A percentile compares a stretch with the other conserved stretches of the same genome.
These are phyloP conservation scores for Paracorniculantispora psalliotae DNA, from an alignment of 2,329 filamentous ascomycete species.

Conservation along the genomic window DNA sequence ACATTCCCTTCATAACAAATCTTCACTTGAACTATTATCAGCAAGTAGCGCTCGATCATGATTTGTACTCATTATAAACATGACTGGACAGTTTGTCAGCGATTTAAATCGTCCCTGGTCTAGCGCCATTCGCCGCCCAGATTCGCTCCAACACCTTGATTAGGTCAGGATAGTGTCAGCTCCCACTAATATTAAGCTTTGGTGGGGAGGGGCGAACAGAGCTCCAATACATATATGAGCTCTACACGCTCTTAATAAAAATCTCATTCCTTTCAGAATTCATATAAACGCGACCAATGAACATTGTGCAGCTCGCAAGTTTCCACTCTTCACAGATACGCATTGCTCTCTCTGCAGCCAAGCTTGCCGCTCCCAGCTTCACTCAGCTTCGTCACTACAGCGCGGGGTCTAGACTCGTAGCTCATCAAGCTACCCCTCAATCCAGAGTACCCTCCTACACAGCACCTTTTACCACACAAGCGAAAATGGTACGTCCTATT, in stretches of 20 bases:
- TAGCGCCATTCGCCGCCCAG: neutral
- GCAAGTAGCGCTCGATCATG: too few relatives aligned
- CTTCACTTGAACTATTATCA: too few relatives aligned
- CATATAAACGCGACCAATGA: neutral
- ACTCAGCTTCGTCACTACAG: neutral
- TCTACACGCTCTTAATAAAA: neutral
- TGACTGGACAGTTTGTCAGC: too few relatives aligned
- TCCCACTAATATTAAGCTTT: neutral
- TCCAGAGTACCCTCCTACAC: neutral
- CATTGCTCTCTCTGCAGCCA: neutral
- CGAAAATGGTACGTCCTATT: slow-evolving; percentile 3
- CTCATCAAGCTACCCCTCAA: neutral
- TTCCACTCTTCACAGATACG: neutral
- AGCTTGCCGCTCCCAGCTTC: neutral
- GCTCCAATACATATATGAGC: neutral
- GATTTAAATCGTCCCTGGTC: neutral
- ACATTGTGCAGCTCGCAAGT: neutral
- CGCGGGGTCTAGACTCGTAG: slow-evolving; percentile 3
- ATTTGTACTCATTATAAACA: too few relatives aligned
- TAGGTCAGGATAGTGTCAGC: slow-evolving; percentile 13
- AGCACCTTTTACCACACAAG: neutral
- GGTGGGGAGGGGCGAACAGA: neutral
- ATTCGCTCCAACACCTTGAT: too few relatives aligned
- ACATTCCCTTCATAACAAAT: too few relatives aligned
- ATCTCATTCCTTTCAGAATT: too few relatives aligned